phyloP scores from a whole-genome alignment of 2,329 filamentous ascomycete species.

The Nemania diffusa region DNA sequence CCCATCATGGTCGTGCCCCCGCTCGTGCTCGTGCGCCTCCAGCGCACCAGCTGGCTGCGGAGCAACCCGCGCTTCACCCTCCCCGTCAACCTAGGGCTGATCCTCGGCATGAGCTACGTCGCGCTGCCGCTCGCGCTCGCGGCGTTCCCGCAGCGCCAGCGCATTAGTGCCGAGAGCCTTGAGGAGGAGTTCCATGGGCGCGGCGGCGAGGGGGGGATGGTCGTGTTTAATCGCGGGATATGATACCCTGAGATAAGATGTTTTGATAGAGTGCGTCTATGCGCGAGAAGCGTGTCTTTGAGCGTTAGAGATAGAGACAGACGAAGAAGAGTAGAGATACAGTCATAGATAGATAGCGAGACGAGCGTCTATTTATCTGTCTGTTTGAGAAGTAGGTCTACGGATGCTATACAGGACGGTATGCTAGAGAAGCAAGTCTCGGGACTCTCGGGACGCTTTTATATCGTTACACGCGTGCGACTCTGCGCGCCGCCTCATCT shows the following conservation, averaged over 20 bases:
- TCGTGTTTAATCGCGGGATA: conserved; percentile 98
- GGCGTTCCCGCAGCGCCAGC: conserved; percentile 91
- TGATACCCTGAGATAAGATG: conserved; percentile 52
- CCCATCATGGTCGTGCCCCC: conserved; percentile 98
- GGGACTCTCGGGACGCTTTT: not conserved
- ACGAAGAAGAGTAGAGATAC: not conserved
- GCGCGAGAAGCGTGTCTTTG: not conserved
- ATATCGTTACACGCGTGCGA: not conserved
- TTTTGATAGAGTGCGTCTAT: too few species aligned
- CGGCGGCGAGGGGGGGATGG: conserved; percentile 81
- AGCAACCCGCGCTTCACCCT: conserved; percentile 78
- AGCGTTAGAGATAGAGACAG: conserved; percentile 15
- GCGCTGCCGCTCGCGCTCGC: conserved; percentile 90
- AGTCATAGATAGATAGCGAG: not conserved
- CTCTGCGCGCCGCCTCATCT: not conserved
- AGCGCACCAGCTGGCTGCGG: conserved; percentile 85
- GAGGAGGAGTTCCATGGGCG: conserved; percentile 88
- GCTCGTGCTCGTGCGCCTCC: conserved; percentile 83
- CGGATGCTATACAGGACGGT: not conserved
- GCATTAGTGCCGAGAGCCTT: conserved; percentile 76
- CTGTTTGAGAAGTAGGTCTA: not conserved
- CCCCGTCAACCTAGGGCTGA: conserved; percentile 87
- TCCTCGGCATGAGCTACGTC: conserved; percentile 86
- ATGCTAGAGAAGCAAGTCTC: not conserved
- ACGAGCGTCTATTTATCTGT: not conserved